Evolutionary conservation across 495 filamentous ascomycete species (phyloP).

Genomic region (Massariosphaeria phaeospora): DNA sequence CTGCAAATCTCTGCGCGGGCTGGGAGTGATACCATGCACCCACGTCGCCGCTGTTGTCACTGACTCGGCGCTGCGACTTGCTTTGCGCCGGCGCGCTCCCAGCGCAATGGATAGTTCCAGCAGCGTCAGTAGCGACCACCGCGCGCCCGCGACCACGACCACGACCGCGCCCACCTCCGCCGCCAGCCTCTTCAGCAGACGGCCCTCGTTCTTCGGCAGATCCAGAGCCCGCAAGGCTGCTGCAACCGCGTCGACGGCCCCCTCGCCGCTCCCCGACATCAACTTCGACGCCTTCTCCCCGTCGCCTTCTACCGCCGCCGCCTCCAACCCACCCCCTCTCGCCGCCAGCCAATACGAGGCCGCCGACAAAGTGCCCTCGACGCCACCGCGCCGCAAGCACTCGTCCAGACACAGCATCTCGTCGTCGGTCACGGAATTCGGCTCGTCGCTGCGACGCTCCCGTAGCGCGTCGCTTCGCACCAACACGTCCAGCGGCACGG

Average conservation of each 20-base stretch:
- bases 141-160: background rate
- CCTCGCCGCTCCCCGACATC: background rate
- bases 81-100: too few species aligned
- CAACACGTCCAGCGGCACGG: constrained; percentile 17
- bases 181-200: constrained; percentile 21
- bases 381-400: constrained; percentile 25
- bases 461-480: constrained; percentile 26
- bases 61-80: too few species aligned
- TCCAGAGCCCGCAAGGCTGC: too few species aligned
- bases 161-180: background rate
- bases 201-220: constrained; percentile 27
- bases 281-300: background rate
- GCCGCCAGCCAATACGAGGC: constrained; percentile 15
- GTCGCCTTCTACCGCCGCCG: background rate
- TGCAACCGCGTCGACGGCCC: constrained; percentile 1
- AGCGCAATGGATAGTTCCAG: too few species aligned
- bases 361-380: constrained; percentile 12
- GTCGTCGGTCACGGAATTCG: constrained; percentile 32
- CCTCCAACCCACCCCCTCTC: background rate
- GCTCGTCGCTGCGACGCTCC: constrained; percentile 30
- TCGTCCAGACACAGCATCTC: constrained; percentile 30
- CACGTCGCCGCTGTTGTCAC: too few species aligned
- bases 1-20: too few species aligned
- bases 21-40: too few species aligned
- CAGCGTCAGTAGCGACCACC: background rate